Base-by-base conservation (phyloP, 2,329 filamentous ascomycete species). In the Paraphaeosphaeria sporulosa region DNA sequence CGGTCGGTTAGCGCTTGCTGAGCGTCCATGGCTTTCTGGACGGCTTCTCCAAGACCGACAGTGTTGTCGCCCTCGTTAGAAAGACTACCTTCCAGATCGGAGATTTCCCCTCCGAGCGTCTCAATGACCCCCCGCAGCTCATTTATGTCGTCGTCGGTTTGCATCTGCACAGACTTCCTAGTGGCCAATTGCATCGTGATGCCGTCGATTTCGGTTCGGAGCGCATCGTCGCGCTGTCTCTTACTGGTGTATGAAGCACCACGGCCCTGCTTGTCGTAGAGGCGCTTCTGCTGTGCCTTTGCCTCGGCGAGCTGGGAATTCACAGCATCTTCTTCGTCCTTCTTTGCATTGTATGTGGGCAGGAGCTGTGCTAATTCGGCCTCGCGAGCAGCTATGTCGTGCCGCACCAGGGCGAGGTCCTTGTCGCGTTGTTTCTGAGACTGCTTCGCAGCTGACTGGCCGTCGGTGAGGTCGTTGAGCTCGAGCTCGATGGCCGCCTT, bases 191-290 rank as follows among this genome's bases (percentile, higher is more conserved):
- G 90, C 38, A 87, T 82, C 66, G 93, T 90, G 56, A 94, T 87
- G 38, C 96, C 91, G 47, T 91, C 84, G 58, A 98, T 92, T 78
- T 97, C 91, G 63, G 87, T 85, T 62, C 87, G 88, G 52, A 99
- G 82, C 84, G 88, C 97, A 38, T 87, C 86, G 76, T 99, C 94
- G 46, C 96, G 89, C 74, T 98, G 93, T 9, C 87, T 86, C 81
- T 97, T 97, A 76, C 88, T 96, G 72, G 86, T 90, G 78, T 97
- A 99, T 63, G 93, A 90, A 19, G 91, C 90, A 66, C 91, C 93
- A 48, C 94, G 90, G 46, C 90, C 93, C 79, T 99, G 94, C 77
- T 99, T 99, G 53, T 91, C 92, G 73, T 96, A 92, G 8, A 99
- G 85, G 40, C 94, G 89, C 65, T 91, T 88, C 44, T 92, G 86